Evolutionary conservation across 2,329 filamentous ascomycete species (phyloP).

Genomic region (Fusarium papillatum): DNA sequence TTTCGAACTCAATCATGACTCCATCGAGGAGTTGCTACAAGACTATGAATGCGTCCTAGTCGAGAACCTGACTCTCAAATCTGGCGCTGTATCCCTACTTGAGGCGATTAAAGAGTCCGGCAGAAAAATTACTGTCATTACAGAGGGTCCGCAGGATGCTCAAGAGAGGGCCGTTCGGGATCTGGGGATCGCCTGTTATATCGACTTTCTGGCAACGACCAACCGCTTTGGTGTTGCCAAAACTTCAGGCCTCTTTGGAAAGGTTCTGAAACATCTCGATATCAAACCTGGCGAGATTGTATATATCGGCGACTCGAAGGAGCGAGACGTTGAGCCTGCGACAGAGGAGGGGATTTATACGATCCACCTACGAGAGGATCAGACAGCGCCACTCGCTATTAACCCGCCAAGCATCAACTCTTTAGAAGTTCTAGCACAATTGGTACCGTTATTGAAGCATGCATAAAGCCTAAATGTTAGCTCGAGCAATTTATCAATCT

Average conservation of each 20-base stretch:
- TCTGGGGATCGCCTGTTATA: conserved; percentile 38
- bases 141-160: conserved; percentile 61
- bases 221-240: conserved; percentile 48
- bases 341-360: conserved; percentile 43
- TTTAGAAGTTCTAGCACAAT: conserved; percentile 18
- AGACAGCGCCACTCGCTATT: conserved; percentile 7
- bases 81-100: conserved; percentile 52
- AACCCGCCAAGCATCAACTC: conserved; percentile 29
- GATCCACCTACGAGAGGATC: conserved; percentile 42
- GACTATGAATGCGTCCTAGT: conserved; percentile 49
- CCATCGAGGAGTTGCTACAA: conserved; percentile 36
- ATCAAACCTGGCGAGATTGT: conserved; percentile 43
- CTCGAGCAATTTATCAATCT: background rate
- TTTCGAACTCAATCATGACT: conserved; percentile 35
- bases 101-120: conserved; percentile 47
- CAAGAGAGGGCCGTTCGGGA: conserved; percentile 56
- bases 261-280: conserved; percentile 42
- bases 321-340: conserved; percentile 47
- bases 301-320: conserved; percentile 47
- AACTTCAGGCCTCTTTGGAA: conserved; percentile 42
- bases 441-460: background rate
- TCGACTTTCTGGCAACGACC: conserved; percentile 50
- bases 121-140: conserved; percentile 58
- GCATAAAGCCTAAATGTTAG: background rate
- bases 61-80: conserved; percentile 50